Evolutionary conservation across 78 protist genomes (phyloP), one percentile per base, ranked within the genome.

Genomic region (Anaeramoeba flamelloides): DNA sequence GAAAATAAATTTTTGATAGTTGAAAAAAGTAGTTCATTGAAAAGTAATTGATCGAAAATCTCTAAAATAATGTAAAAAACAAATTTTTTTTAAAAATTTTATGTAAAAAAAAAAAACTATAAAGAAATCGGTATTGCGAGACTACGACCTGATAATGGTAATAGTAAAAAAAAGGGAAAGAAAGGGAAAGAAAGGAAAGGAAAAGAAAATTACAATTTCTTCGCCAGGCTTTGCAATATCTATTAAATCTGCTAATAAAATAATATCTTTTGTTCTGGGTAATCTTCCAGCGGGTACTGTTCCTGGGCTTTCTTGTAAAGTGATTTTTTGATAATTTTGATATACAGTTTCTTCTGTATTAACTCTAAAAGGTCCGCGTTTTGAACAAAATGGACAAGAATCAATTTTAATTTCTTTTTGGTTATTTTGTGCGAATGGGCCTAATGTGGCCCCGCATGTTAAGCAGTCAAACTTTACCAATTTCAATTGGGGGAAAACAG

Each of bases 281-380:
- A 97, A 81, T 2, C 99, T 90, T 32, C 99, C 99, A 0, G 99
- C 86, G 1, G 98, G 97, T 8, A 98, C 98, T 0, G 97, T 82
- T 8, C 96, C 95, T 2, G 99, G 99, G 2, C 91, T 31, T 79
- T 98, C 99, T 78, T 96, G 99, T 2, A 98, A 78, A 0, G 93
- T 89, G 12, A 94, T 74, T 76, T 83, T 76, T 85, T 96, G 99
- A 83, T 87, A 95, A 89, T 95, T 94, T 74, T 94, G 79, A 89
- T 94, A 97, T 41, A 90, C 74, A 0, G 99, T 97, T 77, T 79
- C 81, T n/a, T n/a, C n/a, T n/a, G n/a, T n/a, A n/a, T n/a, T n/a
- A n/a, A n/a, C n/a, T n/a, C n/a, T 22, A 86, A 94, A 94, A 3
- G 99, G 98, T 0, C 97, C 96, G 78, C 75, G 75, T 41, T 37